Percentiles rank a stretch among this genome's conserved stretches.
phyloP scores from a whole-genome alignment of 768 basidiomycete genomes.

The Trametes sanguinea region DNA sequence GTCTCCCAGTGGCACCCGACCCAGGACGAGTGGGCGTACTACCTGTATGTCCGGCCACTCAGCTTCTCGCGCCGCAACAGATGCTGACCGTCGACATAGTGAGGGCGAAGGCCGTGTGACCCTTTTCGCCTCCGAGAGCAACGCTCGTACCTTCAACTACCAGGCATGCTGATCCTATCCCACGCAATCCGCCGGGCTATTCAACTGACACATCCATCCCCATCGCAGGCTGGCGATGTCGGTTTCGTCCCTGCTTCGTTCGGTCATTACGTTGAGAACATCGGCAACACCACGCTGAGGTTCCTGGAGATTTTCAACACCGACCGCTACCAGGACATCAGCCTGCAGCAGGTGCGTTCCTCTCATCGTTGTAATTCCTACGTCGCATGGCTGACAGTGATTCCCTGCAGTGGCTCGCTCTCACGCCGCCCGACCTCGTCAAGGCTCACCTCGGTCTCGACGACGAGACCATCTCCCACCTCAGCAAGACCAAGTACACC shows the following conservation, averaged over 20 bases:
- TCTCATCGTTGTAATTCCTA: not conserved
- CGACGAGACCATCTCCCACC: conserved; percentile 48
- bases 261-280: conserved; percentile 67
- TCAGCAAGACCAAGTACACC: conserved; percentile 53
- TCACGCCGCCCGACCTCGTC: conserved; percentile 59
- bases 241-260: conserved; percentile 26
- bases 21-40: conserved; percentile 49
- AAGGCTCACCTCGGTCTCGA: conserved; percentile 61
- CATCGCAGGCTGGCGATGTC: conserved; percentile 28
- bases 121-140: conserved; percentile 41
- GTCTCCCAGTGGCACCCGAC: conserved; percentile 51
- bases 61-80: not conserved
- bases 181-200: too few species aligned
- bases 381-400: not conserved
- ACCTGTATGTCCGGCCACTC: conserved; percentile 18
- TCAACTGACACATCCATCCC: not conserved
- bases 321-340: conserved; percentile 57
- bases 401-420: conserved; percentile 55
- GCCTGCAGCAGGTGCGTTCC: conserved; percentile 39
- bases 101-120: conserved; percentile 45
- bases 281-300: conserved; percentile 55
- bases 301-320: conserved; percentile 60
- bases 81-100: conserved; percentile 25
- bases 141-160: conserved; percentile 49
- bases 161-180: conserved; percentile 33